Evolutionary conservation across 768 basidiomycete species (phyloP).

Genomic region (Symmetrospora coprosmae): DNA sequence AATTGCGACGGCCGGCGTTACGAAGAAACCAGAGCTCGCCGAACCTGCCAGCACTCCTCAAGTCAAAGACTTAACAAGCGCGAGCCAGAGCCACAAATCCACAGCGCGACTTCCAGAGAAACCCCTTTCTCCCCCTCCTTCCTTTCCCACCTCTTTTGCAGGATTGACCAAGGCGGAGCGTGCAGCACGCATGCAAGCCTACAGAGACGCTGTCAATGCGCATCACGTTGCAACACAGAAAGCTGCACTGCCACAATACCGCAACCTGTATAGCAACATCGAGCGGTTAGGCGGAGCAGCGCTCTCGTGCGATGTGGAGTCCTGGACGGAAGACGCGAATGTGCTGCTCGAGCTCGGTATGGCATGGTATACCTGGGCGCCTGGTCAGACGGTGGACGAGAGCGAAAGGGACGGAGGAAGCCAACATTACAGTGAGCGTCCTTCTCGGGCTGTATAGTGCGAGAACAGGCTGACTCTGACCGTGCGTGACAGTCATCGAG

Average conservation of each 20-base stretch:
- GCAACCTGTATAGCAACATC: background rate
- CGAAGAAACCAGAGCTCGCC: background rate
- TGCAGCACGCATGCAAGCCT: background rate
- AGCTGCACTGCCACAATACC: background rate
- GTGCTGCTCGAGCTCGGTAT: constrained; percentile 16
- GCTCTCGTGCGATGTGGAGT: constrained; percentile 18
- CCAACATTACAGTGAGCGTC: constrained; percentile 17
- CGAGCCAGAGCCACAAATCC: no score
- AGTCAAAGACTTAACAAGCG: no score
- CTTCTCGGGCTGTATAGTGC: no score
- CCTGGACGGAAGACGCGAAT: constrained; percentile 19
- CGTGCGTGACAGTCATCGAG: constrained; percentile 10
- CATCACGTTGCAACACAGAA: background rate
- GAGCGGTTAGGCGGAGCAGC: constrained; percentile 8
- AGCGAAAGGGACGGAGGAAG: background rate
- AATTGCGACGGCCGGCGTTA: background rate
- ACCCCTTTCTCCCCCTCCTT: background rate
- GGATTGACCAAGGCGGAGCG: background rate
- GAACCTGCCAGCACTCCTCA: background rate
- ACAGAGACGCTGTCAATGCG: background rate
- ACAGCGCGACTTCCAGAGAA: no score
- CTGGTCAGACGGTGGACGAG: background rate
- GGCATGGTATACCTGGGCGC: constrained; percentile 11
- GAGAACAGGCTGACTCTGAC: background rate
- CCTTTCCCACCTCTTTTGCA: background rate